Conservation (phyloP, 2,329 filamentous ascomycete species). For the Claviceps sp. region DNA sequence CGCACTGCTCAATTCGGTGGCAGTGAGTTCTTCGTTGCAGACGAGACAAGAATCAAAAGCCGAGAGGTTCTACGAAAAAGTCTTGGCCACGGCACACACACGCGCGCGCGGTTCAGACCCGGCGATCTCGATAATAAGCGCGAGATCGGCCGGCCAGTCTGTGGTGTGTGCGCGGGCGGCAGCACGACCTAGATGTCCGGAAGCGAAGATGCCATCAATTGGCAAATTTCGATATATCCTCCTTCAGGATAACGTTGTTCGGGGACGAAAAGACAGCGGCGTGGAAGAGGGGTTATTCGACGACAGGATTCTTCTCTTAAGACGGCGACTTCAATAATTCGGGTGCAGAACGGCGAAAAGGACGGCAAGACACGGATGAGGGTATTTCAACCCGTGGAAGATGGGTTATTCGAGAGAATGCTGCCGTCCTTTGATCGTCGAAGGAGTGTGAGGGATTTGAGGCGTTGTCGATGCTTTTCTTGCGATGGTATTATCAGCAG, state of each 20-base stretch:
- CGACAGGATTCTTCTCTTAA: neutral
- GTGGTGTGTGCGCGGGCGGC: constrained; percentile 9
- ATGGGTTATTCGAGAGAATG: neutral
- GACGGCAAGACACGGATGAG: no score
- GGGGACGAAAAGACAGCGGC: neutral
- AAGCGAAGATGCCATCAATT: constrained; percentile 6
- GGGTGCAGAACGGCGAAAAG: neutral
- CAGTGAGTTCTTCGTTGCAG: no score
- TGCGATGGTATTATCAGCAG: neutral
- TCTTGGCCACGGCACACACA: constrained; percentile 6
- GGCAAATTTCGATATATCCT: constrained; percentile 1
- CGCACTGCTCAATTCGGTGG: no score
- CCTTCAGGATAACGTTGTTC: neutral
- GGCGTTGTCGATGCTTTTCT: neutral
- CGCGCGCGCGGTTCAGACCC: constrained; percentile 7
- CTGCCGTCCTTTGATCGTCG: neutral
- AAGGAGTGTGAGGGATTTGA: neutral
- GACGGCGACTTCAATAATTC: neutral
- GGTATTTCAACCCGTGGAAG: no score
- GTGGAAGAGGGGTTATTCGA: neutral
- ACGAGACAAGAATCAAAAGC: neutral
- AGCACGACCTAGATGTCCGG: constrained; percentile 7
- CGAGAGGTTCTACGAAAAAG: neutral
- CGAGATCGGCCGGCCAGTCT: constrained; percentile 7
- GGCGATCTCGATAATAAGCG: constrained; percentile 6